Evolutionary conservation across 371 early-diverging fungal species (phyloP).

Genomic region (Dichotomocladium elegans): DNA sequence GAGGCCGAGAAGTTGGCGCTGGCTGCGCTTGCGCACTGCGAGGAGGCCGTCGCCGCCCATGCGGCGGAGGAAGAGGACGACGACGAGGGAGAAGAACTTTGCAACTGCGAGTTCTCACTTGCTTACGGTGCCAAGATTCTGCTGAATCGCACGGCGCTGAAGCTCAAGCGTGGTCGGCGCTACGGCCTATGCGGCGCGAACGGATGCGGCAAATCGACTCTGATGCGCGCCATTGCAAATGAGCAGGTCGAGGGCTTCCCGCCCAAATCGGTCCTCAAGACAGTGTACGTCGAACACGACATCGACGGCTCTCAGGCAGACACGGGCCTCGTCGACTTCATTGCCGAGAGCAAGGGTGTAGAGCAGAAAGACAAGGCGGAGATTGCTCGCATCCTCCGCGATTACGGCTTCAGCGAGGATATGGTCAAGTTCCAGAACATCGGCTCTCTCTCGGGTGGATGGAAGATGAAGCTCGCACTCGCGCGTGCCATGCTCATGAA

Average conservation of each 20-base stretch:
- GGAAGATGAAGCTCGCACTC: conserved; percentile 88
- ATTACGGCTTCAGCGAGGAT: conserved; percentile 68
- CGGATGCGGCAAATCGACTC: conserved; percentile 87
- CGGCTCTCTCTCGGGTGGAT: conserved; percentile 83
- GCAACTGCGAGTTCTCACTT: conserved; percentile 77
- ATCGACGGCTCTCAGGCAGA: conserved; percentile 73
- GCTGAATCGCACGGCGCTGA: conserved; percentile 71
- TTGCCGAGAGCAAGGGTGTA: conserved; percentile 49
- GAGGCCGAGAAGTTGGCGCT: conserved; percentile 25
- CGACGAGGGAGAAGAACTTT: conserved; percentile 69
- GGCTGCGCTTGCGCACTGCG: conserved; percentile 33
- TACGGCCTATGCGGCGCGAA: conserved; percentile 85
- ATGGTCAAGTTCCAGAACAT: conserved; percentile 62
- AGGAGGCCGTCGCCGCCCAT: conserved; percentile 39
- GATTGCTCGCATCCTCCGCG: conserved; percentile 54
- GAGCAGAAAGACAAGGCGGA: conserved; percentile 47
- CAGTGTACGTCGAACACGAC: conserved; percentile 74
- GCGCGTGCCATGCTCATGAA: conserved; percentile 81
- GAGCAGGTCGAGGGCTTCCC: conserved; percentile 81
- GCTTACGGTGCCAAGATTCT: conserved; percentile 84
- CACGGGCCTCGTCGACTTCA: conserved; percentile 68
- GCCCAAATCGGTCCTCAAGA: conserved; percentile 61
- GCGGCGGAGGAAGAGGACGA: conserved; percentile 51
- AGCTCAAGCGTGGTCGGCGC: conserved; percentile 72
- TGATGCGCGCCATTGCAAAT: conserved; percentile 79